A percentile compares a stretch with the other conserved stretches of the same genome.
Conservation (phyloP, 2,329 filamentous ascomycete species). For the Alternaria sp. region DNA sequence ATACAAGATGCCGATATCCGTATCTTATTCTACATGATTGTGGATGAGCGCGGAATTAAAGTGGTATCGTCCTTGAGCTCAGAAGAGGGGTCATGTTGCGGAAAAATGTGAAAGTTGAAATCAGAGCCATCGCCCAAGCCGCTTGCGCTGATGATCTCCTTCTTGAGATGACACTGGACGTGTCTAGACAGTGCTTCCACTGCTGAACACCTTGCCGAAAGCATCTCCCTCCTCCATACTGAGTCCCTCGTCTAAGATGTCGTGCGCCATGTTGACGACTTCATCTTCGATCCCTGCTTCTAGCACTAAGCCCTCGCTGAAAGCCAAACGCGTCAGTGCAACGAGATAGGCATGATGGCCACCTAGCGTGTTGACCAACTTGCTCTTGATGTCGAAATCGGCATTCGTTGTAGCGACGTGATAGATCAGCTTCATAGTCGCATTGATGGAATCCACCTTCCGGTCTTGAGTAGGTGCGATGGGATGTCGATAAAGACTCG, state of each 20-base stretch:
- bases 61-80: slow-evolving; percentile 98
- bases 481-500: slow-evolving; percentile 58
- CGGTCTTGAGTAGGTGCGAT: slow-evolving; percentile 45
- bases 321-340: slow-evolving; percentile 81
- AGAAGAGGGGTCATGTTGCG: slow-evolving; percentile 82
- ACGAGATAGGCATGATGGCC: slow-evolving; percentile 84
- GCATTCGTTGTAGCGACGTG: slow-evolving; percentile 67
- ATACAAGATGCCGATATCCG: background rate
- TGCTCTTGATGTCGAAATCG: slow-evolving; percentile 70
- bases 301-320: slow-evolving; percentile 78
- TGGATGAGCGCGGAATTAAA: slow-evolving; percentile 96
- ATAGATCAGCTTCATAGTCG: slow-evolving; percentile 66
- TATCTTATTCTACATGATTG: slow-evolving; percentile 66
- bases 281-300: slow-evolving; percentile 79
- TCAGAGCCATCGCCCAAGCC: slow-evolving; percentile 94
- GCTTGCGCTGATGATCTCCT: slow-evolving; percentile 95
- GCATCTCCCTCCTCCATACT: slow-evolving; percentile 79
- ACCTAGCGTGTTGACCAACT: slow-evolving; percentile 72
- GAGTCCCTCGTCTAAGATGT: slow-evolving; percentile 78
- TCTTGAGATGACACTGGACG: slow-evolving; percentile 88
- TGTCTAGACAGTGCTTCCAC: slow-evolving; percentile 17
- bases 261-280: slow-evolving; percentile 80
- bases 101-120: slow-evolving; percentile 93
- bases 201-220: slow-evolving; percentile 54
- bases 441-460: slow-evolving; percentile 62